Percentiles rank a stretch among this genome's conserved stretches.
Conservation (phyloP, 1,284 basidiomycete genomes). For the Cystodermella granulosa region DNA sequence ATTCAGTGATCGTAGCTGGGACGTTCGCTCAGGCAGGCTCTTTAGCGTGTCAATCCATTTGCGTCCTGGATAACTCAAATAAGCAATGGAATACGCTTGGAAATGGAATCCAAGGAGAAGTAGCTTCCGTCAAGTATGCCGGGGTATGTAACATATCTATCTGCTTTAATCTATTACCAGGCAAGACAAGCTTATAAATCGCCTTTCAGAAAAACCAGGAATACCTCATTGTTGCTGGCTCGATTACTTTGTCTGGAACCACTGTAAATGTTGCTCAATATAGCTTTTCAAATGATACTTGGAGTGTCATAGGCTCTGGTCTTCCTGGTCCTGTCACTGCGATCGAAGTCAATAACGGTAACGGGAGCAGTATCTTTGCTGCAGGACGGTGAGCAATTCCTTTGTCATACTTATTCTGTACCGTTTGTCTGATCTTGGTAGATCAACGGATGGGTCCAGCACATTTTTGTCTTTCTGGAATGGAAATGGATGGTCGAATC, state of each 20-base stretch:
- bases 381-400: constrained; percentile 65
- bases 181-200: background rate
- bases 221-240: constrained; percentile 67
- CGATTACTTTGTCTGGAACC: constrained; percentile 58
- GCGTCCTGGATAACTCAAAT: constrained; percentile 63
- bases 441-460: constrained; percentile 52
- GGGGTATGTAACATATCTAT: constrained; percentile 53
- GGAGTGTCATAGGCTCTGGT: constrained; percentile 69
- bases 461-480: constrained; percentile 82
- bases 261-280: constrained; percentile 69
- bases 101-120: constrained; percentile 77
- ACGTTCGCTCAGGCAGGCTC: constrained; percentile 79
- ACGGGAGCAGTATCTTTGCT: constrained; percentile 81
- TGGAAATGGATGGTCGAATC: constrained; percentile 64
- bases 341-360: constrained; percentile 77
- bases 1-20: constrained; percentile 77
- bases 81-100: constrained; percentile 81
- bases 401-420: constrained; percentile 6
- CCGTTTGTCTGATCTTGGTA: constrained; percentile 18
- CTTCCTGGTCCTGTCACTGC: constrained; percentile 90
- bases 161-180: too few species aligned
- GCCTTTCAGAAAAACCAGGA: constrained; percentile 54
- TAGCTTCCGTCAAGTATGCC: constrained; percentile 74
- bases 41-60: constrained; percentile 73
- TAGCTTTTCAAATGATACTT: constrained; percentile 64